phyloP scores from a whole-genome alignment of 1,284 basidiomycete genomes.

The Pseudozyma hubeiensis region DNA sequence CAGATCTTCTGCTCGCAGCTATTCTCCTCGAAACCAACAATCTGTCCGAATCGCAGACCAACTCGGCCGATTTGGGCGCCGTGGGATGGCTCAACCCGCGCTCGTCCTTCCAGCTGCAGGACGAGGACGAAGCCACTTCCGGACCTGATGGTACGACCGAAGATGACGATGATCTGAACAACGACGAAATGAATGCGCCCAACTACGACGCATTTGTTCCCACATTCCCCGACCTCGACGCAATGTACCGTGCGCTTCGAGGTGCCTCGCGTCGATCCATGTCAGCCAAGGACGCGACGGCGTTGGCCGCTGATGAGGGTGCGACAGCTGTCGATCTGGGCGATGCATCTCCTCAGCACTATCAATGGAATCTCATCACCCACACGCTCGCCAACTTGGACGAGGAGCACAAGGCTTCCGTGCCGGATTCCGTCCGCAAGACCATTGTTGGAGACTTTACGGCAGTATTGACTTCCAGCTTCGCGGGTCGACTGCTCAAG shows the following conservation, averaged over 20 bases:
- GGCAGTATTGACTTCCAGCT: constrained; percentile 57
- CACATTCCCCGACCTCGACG: constrained; percentile 47
- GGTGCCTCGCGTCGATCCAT: constrained; percentile 20
- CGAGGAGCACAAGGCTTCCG: constrained; percentile 7
- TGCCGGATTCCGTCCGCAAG: constrained; percentile 51
- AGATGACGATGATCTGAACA: constrained; percentile 22
- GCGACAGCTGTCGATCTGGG: not conserved
- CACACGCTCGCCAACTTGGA: constrained; percentile 34
- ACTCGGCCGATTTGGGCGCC: constrained; percentile 44
- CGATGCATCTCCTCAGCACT: constrained; percentile 25
- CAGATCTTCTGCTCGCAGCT: constrained; percentile 34
- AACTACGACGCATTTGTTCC: constrained; percentile 45
- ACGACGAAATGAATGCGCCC: constrained; percentile 33
- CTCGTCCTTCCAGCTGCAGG: constrained; percentile 36
- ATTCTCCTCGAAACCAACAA: constrained; percentile 44
- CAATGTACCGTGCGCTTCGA: constrained; percentile 34
- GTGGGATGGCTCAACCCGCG: constrained; percentile 43
- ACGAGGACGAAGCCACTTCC: constrained; percentile 17
- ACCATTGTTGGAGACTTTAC: constrained; percentile 69
- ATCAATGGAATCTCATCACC: constrained; percentile 50
- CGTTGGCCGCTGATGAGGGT: not conserved
- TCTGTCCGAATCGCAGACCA: constrained; percentile 36
- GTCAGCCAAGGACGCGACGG: not conserved
- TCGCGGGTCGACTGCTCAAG: constrained; percentile 59
- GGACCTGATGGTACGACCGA: not conserved